Evolutionary conservation across 1,284 basidiomycete genomes (phyloP).

Genomic region (Pisolithus thermaeus): DNA sequence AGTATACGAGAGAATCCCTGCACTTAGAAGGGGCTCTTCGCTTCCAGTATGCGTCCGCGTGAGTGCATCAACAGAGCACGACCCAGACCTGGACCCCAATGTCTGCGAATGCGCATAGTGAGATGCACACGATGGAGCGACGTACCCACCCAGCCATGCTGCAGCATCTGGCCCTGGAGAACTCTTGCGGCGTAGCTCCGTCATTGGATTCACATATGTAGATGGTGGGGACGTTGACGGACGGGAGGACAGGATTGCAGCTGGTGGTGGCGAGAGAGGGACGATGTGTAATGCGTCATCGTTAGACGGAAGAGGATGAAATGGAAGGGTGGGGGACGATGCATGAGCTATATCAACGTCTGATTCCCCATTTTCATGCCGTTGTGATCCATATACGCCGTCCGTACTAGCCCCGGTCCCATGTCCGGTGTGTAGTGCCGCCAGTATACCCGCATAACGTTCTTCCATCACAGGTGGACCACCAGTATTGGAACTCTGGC

Average conservation of each 20-base stretch:
- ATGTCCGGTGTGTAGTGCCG: conserved; percentile 15
- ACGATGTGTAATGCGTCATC: conserved; percentile 14
- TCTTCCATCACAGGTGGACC: conserved; percentile 12
- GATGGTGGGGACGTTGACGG: conserved; percentile 24
- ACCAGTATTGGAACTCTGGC: not conserved
- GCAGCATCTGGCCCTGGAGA: conserved; percentile 24
- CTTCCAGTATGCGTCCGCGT: conserved; percentile 25
- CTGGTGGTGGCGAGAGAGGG: conserved; percentile 24
- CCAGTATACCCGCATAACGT: conserved; percentile 26
- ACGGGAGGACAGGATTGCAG: not conserved
- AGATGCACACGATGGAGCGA: conserved; percentile 23
- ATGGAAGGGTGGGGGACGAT: conserved; percentile 24
- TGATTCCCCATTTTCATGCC: conserved; percentile 3
- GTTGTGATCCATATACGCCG: conserved; percentile 24
- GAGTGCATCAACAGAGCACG: conserved; percentile 23
- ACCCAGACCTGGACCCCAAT: conserved; percentile 22
- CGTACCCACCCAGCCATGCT: conserved; percentile 22
- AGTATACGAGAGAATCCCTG: conserved; percentile 7
- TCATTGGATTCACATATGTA: conserved; percentile 13
- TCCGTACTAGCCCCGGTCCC: conserved; percentile 20
- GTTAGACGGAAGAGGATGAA: conserved; percentile 5
- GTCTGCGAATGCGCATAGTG: conserved; percentile 25
- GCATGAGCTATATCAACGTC: conserved; percentile 8
- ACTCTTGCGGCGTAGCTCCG: conserved; percentile 13
- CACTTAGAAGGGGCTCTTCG: conserved; percentile 23